Base-by-base conservation (phyloP, 208 protist species). In the Trypanosoma congolense region DNA sequence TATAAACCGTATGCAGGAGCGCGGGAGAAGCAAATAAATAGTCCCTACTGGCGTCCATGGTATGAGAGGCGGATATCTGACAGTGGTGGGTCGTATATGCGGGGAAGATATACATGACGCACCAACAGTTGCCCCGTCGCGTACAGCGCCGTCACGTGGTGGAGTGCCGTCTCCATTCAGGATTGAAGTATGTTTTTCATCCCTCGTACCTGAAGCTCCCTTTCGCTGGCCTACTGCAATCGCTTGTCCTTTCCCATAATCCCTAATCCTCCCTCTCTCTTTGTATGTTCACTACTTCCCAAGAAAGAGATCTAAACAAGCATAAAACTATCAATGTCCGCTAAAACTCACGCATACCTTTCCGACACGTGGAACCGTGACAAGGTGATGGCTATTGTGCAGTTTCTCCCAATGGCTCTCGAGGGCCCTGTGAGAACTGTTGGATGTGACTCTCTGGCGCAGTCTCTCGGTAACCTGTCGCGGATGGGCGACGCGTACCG, bases 381-480 rank as follows among this genome's bases (percentile, higher is more conserved):
- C 53, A 90, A 90, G 81, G 79, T 94, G 53, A 90, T 94, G 78
- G 83, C 80, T 35, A 82, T 91, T 52, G 76, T 78, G 43, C 83
- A 94, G 74, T 94, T 94, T 72, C 74, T 90, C 38, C 80, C 87
- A 4, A 59, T 91, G 65, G 61, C 66, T 18, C 74, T 91, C 35
- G 74, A 72, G 53, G 83, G 76, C 18, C 79, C 78, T 49, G 77
- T 71, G 41, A 28, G 49, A n/a, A 59, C 53, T 46, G 58, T 75
- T 63, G 80, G 81, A 46, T 77, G 65, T 65, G 49, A 62, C 16
- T 48, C 62, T 24, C 78, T 93, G 28, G 71, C 75, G 58, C 73
- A 86, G 74, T 78, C 75, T 1, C 75, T 94, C 40, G 28, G 47
- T 3, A 87, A 64, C 61, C 77, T 94, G 25, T 83, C 78, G 43